phyloP scores from a whole-genome alignment of 129 eudicot species.

The Kitagawia praeruptora region DNA sequence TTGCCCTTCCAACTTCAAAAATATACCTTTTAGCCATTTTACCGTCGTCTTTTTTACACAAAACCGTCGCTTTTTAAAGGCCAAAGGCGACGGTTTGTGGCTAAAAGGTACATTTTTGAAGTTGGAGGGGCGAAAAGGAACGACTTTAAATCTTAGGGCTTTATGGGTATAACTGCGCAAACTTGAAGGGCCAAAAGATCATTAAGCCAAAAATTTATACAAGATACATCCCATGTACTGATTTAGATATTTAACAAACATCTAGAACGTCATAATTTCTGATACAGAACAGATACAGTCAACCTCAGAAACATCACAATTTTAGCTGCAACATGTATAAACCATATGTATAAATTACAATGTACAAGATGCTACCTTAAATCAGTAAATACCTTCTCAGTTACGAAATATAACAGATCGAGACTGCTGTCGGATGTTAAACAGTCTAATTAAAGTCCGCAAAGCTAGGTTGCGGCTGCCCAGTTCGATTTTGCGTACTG shows the following conservation, averaged over 20 bases:
- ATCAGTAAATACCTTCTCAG: conserved; percentile 9
- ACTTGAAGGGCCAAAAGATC: too few species aligned
- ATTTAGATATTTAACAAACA: background rate
- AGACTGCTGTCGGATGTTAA: background rate
- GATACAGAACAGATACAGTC: background rate
- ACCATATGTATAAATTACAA: background rate
- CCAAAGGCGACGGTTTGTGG: too few species aligned
- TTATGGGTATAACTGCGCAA: too few species aligned
- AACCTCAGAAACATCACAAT: background rate
- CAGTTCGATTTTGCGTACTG: conserved; percentile 22
- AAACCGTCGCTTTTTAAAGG: too few species aligned
- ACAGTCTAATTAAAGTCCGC: conserved; percentile 42
- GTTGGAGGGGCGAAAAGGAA: too few species aligned
- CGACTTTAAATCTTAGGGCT: too few species aligned
- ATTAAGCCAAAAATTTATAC: too few species aligned
- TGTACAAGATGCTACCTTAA: conserved; percentile 8
- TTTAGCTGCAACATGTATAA: conserved; percentile 5
- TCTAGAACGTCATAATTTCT: background rate
- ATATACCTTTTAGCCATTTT: too few species aligned
- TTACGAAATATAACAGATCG: background rate
- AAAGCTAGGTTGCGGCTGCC: conserved; percentile 48
- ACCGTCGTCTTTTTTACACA: too few species aligned
- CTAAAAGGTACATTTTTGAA: too few species aligned
- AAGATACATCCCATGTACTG: background rate
- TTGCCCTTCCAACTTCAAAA: too few species aligned